Evolutionary conservation across 345 rosid species (phyloP), one percentile per base, ranked within the genome.

Genomic region (Stellera chamaejasme): DNA sequence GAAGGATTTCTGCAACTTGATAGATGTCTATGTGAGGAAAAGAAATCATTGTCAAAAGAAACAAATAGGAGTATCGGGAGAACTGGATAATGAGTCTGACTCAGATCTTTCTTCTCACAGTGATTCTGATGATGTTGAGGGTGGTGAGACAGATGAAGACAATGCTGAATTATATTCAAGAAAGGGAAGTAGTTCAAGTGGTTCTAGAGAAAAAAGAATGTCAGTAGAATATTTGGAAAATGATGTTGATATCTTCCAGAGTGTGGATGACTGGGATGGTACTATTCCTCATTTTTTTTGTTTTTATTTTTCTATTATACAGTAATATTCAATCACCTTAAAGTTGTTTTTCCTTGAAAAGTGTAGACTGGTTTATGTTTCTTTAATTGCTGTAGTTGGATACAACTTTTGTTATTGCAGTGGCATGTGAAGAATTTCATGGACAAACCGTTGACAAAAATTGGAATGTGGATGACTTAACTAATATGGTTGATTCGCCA

Each of bases 261-360:
- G 55, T 51, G 94, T 71, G 55, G 82, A 85, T 82, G 92, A 91
- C 61, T 85, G 87, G 89, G 96, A 91, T 64, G 98, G 98, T 91
- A 83, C 16, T 55, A 43, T 70, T 62, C 59, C 54, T 63, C 10
- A 61, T 63, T 8, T 50, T 58, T 46, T 50, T 28, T 48, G 11
- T 56, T 45, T 19, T 1, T 19, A 0, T 19, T 1, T 19, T 1
- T 19, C 23, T 19, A 19, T 19, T 11, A 52, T 49, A n/a, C n/a
- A n/a, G n/a, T n/a, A 13, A 51, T 64, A 27, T 60, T 26, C 43
- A 23, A 27, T 51, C 25, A 14, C 27, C 19, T 46, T 58, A n/a
- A 26, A 42, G 10, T 45, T 58, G 28, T 32, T 32, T 32, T 32
- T 32, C 39, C 39, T 32, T 32, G 39, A 32, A 32, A 32, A 32